Base-by-base conservation (phyloP, 78 protist genomes). In the Isochrysis galbana region DNA sequence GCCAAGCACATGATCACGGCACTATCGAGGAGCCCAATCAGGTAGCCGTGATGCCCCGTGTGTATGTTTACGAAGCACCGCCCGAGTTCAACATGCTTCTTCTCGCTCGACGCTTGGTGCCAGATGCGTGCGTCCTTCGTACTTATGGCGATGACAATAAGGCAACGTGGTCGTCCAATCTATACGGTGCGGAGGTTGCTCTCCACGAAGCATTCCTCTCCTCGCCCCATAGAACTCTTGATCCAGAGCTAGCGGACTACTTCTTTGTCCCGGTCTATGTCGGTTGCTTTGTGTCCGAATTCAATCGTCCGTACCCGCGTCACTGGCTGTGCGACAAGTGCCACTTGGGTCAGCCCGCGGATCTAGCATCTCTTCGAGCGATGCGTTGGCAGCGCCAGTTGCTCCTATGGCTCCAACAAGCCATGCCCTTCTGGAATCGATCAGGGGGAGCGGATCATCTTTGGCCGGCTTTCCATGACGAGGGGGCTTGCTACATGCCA, bases 121-220 rank as follows among this genome's bases (percentile, higher is more conserved):
- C 45, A 5, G 47, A 39, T 7, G 14, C 84, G 0, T 77, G 84
- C 19, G 84, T 17, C 34, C 47, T 77, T 22, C 84, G 84, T 46
- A 39, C 44, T 11, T 77, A 77, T 46, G 3, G 45, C 29, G 46
- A 2, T 5, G 14, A 32, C 26, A 46, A 21, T 29, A 46, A 29
- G 34, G 46, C 26, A 23, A 1, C 14, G 46, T 77, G 84, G 84
- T 22, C 32, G 34, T 0, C 19, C 45, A 77, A 77, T 29, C 84
- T 77, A 32, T 77, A 77, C 84, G 84, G 84, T 21, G 84, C 84
- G 14, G 84, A 77, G 84, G 84, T 77, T 41, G 84, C 84, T 41
- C 46, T 77, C 1, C 84, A 77, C 46, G 84, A 77, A 29, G 14
- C 36, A 46, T 46, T 77, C 44, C 84, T 77, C 84, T 41, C 47